Percentiles rank a stretch among this genome's conserved stretches.
phyloP scores from a whole-genome alignment of 164 flowering plant genomes.

The Nymphaea colorata region DNA sequence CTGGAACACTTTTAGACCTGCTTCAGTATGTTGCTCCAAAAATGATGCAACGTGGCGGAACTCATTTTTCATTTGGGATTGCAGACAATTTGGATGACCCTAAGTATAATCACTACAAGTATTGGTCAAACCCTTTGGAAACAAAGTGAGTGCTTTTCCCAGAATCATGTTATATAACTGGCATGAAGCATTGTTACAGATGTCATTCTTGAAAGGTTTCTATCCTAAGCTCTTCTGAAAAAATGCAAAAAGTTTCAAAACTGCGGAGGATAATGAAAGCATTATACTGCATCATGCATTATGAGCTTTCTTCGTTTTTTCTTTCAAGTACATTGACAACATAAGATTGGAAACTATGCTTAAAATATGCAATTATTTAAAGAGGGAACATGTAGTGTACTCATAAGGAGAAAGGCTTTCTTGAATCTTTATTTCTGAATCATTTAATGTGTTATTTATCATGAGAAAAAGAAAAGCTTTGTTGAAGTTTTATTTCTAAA shows the following conservation, averaged over 20 bases:
- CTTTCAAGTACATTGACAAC: no score
- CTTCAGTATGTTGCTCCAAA: slow-evolving; percentile 76
- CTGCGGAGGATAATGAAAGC: no score
- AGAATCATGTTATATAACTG: background rate
- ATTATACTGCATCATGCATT: no score
- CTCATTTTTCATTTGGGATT: slow-evolving; percentile 79
- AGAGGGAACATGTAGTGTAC: no score
- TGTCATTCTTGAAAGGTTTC: background rate
- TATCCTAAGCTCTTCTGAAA: background rate
- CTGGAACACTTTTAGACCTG: slow-evolving; percentile 50
- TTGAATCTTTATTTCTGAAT: no score
- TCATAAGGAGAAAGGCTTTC: no score
- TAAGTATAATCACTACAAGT: slow-evolving; percentile 58
- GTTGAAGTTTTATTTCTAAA: no score
- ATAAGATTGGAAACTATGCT: no score
- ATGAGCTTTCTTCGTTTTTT: no score
- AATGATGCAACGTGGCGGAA: slow-evolving; percentile 76
- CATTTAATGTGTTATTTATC: no score
- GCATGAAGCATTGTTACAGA: background rate
- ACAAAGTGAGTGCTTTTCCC: slow-evolving; percentile 46
- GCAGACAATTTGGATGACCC: slow-evolving; percentile 83
- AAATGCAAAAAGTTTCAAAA: background rate
- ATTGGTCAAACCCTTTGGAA: slow-evolving; percentile 91
- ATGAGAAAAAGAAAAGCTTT: no score
- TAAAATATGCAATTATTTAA: no score